Evolutionary conservation across 2,329 filamentous ascomycete genomes (phyloP), one percentile per base, ranked within the genome.

Genomic region (Esteya vermicola): DNA sequence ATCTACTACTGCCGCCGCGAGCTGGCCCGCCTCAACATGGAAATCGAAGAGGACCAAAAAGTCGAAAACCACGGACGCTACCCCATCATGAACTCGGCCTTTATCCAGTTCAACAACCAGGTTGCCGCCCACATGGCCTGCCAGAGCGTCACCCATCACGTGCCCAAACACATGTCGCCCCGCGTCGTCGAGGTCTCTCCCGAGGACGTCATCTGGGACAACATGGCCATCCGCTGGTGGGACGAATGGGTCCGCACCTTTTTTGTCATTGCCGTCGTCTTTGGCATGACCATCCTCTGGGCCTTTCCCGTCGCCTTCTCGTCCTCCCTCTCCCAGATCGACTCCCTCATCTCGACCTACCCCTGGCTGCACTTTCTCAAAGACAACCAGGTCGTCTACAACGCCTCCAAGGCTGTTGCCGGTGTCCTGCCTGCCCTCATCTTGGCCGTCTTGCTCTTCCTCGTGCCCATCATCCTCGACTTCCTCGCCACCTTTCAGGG

Each of bases 121-220:
- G 84, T 95, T 2, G 88, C 89, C 6, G 91, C 91, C 0, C 91
- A 98, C 53, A 96, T 98, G 91, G 91, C 89, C 43, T 95, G 86
- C 55, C 91, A 98, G 56, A 78, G 85, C 36, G 70, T 93, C 34
- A 86, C 82, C 30, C 86, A 96, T 55, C 91, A 98, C 52, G 59
- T 94, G 1, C 91, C 91, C 1, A 84, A 84, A 50, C 83, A 93
- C 34, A 98, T 98, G 91, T 73, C 85, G 1, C 91, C 91, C 1
- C 76, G 91, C 22, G 72, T 84, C 31, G 82, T 94, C n/a, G 91
- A 98, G 55, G 86, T 98, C 35, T 85, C 86, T 7, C 91, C 91
- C 1, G 79, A 80, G 33, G 88, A 96, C 54, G 85, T 98, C 9
- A 71, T 93, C 31, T 98, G 91, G 91, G 85, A 93, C 48, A 98